Evolutionary conservation across 768 basidiomycete genomes (phyloP).

Genomic region (Mycena crocata): DNA sequence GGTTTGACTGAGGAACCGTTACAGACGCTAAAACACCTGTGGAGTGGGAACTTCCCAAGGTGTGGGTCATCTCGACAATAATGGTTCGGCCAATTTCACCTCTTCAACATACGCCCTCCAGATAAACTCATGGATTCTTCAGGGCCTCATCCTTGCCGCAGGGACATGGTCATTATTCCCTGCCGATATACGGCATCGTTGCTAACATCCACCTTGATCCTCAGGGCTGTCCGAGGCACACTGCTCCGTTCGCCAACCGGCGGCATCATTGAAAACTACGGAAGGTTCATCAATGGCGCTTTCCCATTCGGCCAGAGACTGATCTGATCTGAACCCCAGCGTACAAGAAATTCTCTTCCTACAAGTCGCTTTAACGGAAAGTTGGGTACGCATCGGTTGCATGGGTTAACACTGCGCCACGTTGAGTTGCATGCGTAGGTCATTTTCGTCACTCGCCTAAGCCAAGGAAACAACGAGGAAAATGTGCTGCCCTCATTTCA

Average conservation of each 20-base stretch:
- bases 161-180: conserved; percentile 45
- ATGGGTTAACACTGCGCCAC: too few species aligned
- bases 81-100: conserved; percentile 35
- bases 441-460: conserved; percentile 23
- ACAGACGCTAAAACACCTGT: conserved; percentile 47
- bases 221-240: conserved; percentile 55
- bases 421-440: conserved; percentile 10
- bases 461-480: conserved; percentile 28
- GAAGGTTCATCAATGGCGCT: conserved; percentile 35
- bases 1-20: neutral
- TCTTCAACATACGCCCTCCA: neutral
- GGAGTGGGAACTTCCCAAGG: conserved; percentile 62
- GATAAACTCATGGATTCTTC: neutral
- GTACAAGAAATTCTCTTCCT: conserved; percentile 61
- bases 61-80: conserved; percentile 59
- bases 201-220: neutral
- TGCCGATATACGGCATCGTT: neutral
- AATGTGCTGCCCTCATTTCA: conserved; percentile 24
- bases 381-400: conserved; percentile 43
- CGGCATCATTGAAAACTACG: conserved; percentile 59
- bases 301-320: neutral
- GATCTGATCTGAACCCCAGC: conserved; percentile 17
- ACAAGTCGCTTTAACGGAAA: conserved; percentile 61
- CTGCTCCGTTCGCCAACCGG: conserved; percentile 45
- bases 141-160: conserved; percentile 48